Evolutionary conservation across 1,284 basidiomycete genomes (phyloP), one percentile per base, ranked within the genome.

Genomic region (Marasmius tenuissimus): DNA sequence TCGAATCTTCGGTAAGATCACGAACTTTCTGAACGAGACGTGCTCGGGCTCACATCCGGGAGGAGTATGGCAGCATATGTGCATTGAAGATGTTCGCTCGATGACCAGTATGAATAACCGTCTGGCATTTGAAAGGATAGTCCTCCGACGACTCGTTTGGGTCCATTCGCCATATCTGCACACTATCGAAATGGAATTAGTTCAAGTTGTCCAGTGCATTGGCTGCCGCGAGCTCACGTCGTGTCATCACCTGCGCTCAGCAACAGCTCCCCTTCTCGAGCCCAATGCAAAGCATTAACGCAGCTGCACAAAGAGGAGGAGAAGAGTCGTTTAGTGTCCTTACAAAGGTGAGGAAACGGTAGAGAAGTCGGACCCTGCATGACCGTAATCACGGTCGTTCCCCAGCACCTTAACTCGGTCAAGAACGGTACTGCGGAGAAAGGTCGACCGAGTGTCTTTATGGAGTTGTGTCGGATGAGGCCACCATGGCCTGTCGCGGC

Each of bases 231-330:
- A 65, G 73, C 88, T 70, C 66, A 94, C 89, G 89, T 87, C 57
- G 82, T 87, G 72, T 97, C 94, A 70, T 97, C 94, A 18, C 92
- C 91, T 14, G 89, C 92, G 61, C 86, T 92, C 16, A 96, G 75
- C 38, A 96, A 78, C 6, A 89, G 73, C 58, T 87, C 81, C 1
- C 94, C 94, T 63, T 89, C 85, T 59, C 81, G 81, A 1, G 88
- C 87, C 94, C 94, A 97, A 62, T 86, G 89, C 14, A 96, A 72
- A 10, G 94, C 92, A 71, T 96, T 96, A 16, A 96, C 91, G 67
- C 93, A 95, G 57, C 89, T 89, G 66, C 16, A 38, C 5, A 56
- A 62, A 37, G 57, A 53, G 27, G 27, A 4, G 27, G 27, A 27
- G 27, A 27, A 27, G 27, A 38, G 16, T 38, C 63, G 11, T 66